Base-by-base conservation (phyloP, 1,284 basidiomycete species). In the Volvariella surrecta region DNA sequence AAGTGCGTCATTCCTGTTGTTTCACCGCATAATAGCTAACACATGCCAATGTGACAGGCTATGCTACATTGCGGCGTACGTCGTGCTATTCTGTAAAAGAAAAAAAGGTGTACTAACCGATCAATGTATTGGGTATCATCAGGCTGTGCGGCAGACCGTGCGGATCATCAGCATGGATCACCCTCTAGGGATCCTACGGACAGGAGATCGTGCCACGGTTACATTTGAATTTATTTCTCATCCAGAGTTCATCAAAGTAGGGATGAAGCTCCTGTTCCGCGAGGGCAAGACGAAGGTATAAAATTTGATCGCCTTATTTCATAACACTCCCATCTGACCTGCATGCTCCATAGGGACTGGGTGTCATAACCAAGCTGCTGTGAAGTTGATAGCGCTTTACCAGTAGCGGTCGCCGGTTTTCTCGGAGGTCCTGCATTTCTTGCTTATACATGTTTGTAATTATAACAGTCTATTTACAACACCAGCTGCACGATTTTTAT, bases 241-340 rank as follows among this genome's bases (percentile, higher is more conserved):
- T 45, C 87, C 90, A 1, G 93, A 96, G 6, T 28, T 28, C 11
- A 71, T 96, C 53, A 93, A 92, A 60, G 82, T 83, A 52, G 93
- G 93, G 6, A 90, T 91, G 79, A 89, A 93, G 60, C 71, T 96
- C 21, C 63, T 96, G 13, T 89, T 95, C 59, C 73, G 93, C 39
- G 93, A 96, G 62, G 92, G 91, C 3, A 91, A 90, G 68, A 94
- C 91, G 1, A 95, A 94, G 71, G 89, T 86, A 37, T 19, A 50
- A 50, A 16, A 31, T 24, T 32, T 38, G 43, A 17, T 35, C 30
- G 13, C 40, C 38, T 39, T 24, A 10, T 28, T 28, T 19, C 19
- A 39, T 35, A 9, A 15, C 30, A 9, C 9, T 39, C 31, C 37
- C 39, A 15, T 39, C 18, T 39, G 18, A 42, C 16, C 30, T 30